Conservation (phyloP, 2,329 filamentous ascomycete genomes). For the Ceratocystis alfenasii region DNA sequence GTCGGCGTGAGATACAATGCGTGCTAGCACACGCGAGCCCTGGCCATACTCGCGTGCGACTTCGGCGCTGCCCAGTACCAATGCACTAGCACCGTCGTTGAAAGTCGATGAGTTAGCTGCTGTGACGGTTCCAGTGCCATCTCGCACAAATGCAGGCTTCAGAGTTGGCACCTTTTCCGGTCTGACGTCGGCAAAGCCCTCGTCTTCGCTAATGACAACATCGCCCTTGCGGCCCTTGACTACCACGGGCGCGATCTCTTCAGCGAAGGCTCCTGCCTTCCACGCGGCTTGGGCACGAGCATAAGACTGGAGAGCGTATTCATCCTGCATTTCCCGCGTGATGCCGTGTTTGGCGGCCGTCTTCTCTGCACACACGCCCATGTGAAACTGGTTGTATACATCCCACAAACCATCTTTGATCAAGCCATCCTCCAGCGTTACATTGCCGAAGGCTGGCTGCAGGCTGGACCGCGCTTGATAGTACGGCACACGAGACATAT, state of each 20-base stretch:
- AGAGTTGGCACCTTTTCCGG: conserved; percentile 73
- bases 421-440: conserved; percentile 80
- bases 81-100: conserved; percentile 84
- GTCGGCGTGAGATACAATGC: conserved; percentile 75
- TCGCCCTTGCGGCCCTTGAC: conserved; percentile 77
- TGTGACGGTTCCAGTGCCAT: conserved; percentile 80
- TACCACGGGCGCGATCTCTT: conserved; percentile 82
- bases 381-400: conserved; percentile 93
- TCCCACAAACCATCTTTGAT: conserved; percentile 94
- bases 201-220: conserved; percentile 65
- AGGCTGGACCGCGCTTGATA: conserved; percentile 75
- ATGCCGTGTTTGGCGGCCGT: conserved; percentile 81
- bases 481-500: conserved; percentile 88
- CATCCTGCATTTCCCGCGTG: conserved; percentile 75
- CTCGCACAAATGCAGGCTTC: conserved; percentile 81
- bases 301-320: conserved; percentile 82
- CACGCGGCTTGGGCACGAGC: conserved; percentile 82
- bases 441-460: conserved; percentile 73
- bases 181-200: conserved; percentile 80
- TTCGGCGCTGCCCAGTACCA: conserved; percentile 72
- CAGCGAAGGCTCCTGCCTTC: conserved; percentile 68
- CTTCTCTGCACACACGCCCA: conserved; percentile 93
- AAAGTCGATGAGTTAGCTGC: conserved; percentile 89
- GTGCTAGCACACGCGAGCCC: conserved; percentile 70
- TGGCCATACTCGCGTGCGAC: conserved; percentile 69